Conservation (phyloP, 352 stramenopile genomes). For the Pythium aristosporum region DNA sequence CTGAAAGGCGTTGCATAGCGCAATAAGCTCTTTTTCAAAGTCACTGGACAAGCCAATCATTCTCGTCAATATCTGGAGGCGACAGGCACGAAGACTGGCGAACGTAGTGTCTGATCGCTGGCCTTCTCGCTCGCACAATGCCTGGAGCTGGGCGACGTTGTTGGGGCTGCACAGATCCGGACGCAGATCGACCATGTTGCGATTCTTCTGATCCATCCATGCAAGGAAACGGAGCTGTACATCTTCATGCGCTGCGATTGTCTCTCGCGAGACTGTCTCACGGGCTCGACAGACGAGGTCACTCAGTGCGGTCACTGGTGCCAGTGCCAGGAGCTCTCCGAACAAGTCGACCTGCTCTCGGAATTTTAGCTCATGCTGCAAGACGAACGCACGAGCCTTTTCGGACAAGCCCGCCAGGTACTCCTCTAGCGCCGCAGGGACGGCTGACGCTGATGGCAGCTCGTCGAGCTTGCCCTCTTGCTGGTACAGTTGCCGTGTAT, state of each 20-base stretch:
- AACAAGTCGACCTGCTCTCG: conserved; percentile 66
- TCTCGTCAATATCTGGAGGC: conserved; percentile 34
- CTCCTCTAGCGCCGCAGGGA: conserved; percentile 70
- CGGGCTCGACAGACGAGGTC: conserved; percentile 37
- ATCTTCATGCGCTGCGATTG: conserved; percentile 4
- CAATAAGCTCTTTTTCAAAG: conserved; percentile 57
- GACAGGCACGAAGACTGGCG: conserved; percentile 29
- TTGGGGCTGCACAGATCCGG: conserved; percentile 80
- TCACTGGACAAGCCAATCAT: conserved; percentile 32
- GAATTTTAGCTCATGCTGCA: conserved; percentile 50
- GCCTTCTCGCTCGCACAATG: conserved; percentile 57
- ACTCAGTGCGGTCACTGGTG: conserved; percentile 43
- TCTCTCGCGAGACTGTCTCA: conserved; percentile 23
- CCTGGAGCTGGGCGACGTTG: conserved; percentile 43
- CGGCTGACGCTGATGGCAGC: conserved; percentile 42
- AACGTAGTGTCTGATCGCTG: conserved; percentile 36
- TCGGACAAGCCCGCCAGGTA: conserved; percentile 63
- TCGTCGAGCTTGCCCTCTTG: conserved; percentile 70
- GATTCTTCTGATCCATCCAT: conserved; percentile 49
- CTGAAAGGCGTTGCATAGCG: conserved; percentile 41
- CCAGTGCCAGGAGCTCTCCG: conserved; percentile 52
- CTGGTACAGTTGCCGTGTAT: conserved; percentile 51
- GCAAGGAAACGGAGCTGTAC: conserved; percentile 38
- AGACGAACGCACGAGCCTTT: conserved; percentile 58
- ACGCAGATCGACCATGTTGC: conserved; percentile 53